Evolutionary conservation across 352 stramenopile species (phyloP).

Genomic region (Globisporangium yorkense): DNA sequence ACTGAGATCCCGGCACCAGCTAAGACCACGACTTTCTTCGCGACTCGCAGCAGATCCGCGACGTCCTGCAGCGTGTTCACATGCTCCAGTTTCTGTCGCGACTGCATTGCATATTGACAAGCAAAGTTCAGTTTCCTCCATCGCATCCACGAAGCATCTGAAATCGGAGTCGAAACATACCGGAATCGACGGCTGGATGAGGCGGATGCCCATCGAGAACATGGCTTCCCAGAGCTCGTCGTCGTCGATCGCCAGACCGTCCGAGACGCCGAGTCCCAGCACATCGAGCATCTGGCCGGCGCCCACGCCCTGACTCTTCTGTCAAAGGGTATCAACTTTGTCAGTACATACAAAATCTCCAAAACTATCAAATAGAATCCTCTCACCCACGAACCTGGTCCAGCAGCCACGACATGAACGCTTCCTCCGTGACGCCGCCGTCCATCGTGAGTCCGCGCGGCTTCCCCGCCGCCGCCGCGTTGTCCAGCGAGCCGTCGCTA

Average conservation of each 20-base stretch:
- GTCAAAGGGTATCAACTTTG: not conserved
- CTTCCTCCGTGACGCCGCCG: conserved; percentile 53
- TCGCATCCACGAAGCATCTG: no score
- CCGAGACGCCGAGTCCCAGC: conserved; percentile 71
- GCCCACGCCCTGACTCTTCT: conserved; percentile 59
- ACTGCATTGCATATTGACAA: conserved; percentile 10
- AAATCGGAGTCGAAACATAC: conserved; percentile 17
- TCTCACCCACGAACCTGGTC: conserved; percentile 23
- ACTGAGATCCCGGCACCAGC: conserved; percentile 95
- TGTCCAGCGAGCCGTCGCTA: conserved; percentile 1
- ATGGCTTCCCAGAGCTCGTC: conserved; percentile 83
- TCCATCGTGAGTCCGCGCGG: not conserved
- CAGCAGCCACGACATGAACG: conserved; percentile 75
- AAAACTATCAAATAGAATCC: not conserved
- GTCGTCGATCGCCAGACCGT: conserved; percentile 69
- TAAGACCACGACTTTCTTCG: conserved; percentile 90
- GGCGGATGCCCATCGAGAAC: conserved; percentile 77
- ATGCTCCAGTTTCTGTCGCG: conserved; percentile 41
- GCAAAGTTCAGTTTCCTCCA: not conserved
- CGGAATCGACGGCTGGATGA: conserved; percentile 61
- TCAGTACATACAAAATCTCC: not conserved
- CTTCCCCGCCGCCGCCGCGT: not conserved
- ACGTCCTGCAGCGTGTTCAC: conserved; percentile 76
- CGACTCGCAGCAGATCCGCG: conserved; percentile 53
- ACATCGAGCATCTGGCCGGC: conserved; percentile 73